Conservation (phyloP, 306 rosid genomes). For the Dryas drummondii region DNA sequence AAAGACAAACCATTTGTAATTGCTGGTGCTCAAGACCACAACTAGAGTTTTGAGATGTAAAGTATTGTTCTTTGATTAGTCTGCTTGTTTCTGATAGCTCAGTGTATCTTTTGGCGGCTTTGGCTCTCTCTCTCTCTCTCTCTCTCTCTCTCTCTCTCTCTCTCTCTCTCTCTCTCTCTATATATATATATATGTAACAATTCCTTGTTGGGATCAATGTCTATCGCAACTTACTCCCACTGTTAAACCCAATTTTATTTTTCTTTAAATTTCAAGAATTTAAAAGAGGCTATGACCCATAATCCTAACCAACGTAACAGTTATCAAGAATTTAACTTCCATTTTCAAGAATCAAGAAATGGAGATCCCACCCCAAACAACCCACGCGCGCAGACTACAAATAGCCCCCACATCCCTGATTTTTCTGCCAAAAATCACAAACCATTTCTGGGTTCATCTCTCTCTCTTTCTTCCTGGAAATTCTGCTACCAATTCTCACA, state of each 20-base stretch:
- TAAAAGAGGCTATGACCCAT: too few relatives aligned
- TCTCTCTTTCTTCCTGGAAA: background rate
- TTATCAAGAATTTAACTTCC: too few relatives aligned
- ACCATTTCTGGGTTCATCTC: background rate
- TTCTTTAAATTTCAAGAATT: too few relatives aligned
- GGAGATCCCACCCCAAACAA: too few relatives aligned
- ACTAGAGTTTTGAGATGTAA: constrained; percentile 23
- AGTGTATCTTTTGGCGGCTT: constrained; percentile 15
- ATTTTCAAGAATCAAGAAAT: too few relatives aligned
- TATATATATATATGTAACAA: background rate
- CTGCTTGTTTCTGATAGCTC: constrained; percentile 19
- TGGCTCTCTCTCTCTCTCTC: constrained; percentile 22
- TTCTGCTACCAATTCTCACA: background rate
- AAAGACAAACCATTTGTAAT: background rate
- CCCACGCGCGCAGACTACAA: background rate
- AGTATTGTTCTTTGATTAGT: constrained; percentile 20
- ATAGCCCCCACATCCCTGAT: background rate
- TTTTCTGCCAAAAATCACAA: background rate
- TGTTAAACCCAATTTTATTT: too few relatives aligned
- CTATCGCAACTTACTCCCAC: too few relatives aligned
- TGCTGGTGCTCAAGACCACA: constrained; percentile 21
- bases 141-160: background rate
- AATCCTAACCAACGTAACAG: too few relatives aligned
- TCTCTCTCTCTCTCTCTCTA: constrained; percentile 3
- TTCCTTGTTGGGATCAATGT: background rate